Conservation (phyloP, 495 filamentous ascomycete genomes). For the Glarea lozoyensis region DNA sequence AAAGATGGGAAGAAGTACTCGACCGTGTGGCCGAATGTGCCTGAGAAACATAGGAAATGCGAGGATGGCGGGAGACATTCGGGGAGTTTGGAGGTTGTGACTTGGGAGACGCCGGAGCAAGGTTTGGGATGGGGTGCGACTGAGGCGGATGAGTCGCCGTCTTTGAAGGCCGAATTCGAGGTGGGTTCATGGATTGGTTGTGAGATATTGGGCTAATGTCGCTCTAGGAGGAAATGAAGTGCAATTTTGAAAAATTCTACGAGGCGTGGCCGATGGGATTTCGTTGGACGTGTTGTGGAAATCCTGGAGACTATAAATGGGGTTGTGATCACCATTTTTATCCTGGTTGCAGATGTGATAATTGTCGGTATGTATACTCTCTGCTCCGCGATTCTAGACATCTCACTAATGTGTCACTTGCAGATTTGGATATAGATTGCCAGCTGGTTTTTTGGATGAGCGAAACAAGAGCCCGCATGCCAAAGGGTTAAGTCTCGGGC, state of each 20-base stretch:
- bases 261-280: background rate
- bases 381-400: background rate
- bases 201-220: background rate
- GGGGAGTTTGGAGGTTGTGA: background rate
- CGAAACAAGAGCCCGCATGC: background rate
- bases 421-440: background rate
- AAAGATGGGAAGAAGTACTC: background rate
- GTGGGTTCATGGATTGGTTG: background rate
- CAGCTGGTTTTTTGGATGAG: background rate
- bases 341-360: background rate
- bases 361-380: background rate
- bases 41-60: background rate
- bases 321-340: background rate
- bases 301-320: background rate
- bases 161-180: background rate
- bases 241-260: background rate
- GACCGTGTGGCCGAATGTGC: background rate
- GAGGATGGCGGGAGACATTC: background rate
- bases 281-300: background rate
- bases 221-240: background rate
- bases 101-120: background rate
- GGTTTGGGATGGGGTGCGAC: background rate
- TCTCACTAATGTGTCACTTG: background rate
- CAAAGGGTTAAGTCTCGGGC: background rate
- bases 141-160: background rate